Evolutionary conservation across 2,329 filamentous ascomycete genomes (phyloP).

Genomic region (Colletotrichum sp.): DNA sequence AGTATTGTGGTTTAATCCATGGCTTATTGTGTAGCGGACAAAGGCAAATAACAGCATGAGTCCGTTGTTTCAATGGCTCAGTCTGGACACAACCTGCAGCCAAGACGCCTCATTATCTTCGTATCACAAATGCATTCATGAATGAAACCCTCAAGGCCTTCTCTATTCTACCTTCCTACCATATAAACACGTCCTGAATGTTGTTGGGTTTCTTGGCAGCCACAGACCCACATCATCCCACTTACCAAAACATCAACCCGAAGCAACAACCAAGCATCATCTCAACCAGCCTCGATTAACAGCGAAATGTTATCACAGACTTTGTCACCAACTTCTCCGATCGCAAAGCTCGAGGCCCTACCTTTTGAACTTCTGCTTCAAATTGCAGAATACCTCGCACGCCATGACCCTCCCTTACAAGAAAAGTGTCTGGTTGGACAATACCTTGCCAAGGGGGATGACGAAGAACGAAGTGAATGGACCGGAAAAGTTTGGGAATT

Average conservation of each 20-base stretch:
- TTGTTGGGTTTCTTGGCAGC: not conserved
- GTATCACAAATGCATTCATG: not conserved
- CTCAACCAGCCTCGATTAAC: not conserved
- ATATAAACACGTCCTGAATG: not conserved
- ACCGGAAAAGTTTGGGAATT: not conserved
- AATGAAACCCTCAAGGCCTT: not conserved
- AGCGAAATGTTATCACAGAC: not conserved
- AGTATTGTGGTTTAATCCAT: not conserved
- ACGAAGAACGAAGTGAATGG: not conserved
- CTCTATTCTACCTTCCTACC: not conserved
- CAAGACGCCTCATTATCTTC: not conserved
- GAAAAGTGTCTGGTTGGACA: not conserved
- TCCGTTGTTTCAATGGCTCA: too few species aligned
- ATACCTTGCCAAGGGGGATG: not conserved
- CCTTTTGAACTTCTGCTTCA: not conserved
- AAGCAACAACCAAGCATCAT: not conserved
- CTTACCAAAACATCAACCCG: not conserved
- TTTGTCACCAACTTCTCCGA: not conserved
- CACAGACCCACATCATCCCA: not conserved
- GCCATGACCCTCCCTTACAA: not conserved
- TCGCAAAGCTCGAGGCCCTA: not conserved
- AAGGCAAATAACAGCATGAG: not conserved
- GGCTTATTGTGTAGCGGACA: not conserved
- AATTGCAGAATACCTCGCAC: not conserved
- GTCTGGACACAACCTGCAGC: not conserved